Base-by-base conservation (phyloP, 2,329 filamentous ascomycete genomes). In the Clarireedia monteithiana region DNA sequence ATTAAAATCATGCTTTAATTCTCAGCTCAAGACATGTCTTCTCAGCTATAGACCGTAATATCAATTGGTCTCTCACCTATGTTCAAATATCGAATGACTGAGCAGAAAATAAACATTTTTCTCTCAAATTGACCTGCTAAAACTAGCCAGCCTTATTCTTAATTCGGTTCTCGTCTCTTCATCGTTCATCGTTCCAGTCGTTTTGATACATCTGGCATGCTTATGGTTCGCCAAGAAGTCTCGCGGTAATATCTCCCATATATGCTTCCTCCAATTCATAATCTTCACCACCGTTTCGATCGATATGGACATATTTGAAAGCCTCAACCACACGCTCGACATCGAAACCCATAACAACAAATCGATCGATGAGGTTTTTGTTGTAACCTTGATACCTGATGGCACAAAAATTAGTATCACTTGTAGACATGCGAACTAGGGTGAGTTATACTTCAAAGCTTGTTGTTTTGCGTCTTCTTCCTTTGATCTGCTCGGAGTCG, bases 271-370 rank as follows among this genome's bases (percentile, higher is more conserved):
- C 89, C n/a, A 96, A 75, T 65, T 89, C 85, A 69, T 95, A 94
- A 68, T 94, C 88, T 62, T 85, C 77, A 0, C 91, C 91, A 26
- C 79, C 81, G 63, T 86, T 89, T 17, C 82, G 81, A 60, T 92
- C 88, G 62, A 96, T 91, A 5, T 89, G 88, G 6, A 94, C 85
- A 59, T 81, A 88, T 52, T 86, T 79, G 66, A 96, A 95, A 0
- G 90, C 89, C 9, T 86, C 81, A 0, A 96, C 90, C 1, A 97
- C 90, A n/a, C 81, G 79, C 49, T 91, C 88, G 2, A 95, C 80
- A 56, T 90, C 85, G 65, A 97, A 97, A 10, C 92, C 92, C 92
- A 97, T 97, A 64, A 77, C 81, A 15, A 88, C 83, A 64, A 97
- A 97, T 4, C 86, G 81, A 66, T 94, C 84, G 61, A 97, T 82